Evolutionary conservation across 495 filamentous ascomycete genomes (phyloP).

Genomic region (Usnea hakonensis): DNA sequence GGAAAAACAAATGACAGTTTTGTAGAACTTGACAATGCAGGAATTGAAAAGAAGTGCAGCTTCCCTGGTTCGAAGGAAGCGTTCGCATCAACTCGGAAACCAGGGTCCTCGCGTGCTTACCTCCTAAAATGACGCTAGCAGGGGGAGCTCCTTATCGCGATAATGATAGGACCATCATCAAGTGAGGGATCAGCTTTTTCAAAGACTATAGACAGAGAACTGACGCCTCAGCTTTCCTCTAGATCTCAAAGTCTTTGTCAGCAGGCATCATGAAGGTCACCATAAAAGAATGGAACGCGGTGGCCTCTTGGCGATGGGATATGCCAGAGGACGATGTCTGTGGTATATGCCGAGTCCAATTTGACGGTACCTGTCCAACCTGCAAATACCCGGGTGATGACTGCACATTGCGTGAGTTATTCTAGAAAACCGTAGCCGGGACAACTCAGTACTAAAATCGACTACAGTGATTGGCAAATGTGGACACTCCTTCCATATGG

Average conservation of each 20-base stretch:
- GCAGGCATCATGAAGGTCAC: conserved; percentile 72
- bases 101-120: background rate
- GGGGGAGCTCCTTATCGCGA: conserved; percentile 8
- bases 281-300: conserved; percentile 85
- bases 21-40: background rate
- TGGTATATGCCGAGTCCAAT: conserved; percentile 96
- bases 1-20: background rate
- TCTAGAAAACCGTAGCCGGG: background rate
- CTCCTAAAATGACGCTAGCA: background rate
- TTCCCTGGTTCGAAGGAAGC: background rate
- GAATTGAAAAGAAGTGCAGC: background rate
- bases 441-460: background rate
- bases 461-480: conserved; percentile 82
- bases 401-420: conserved; percentile 69
- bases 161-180: background rate
- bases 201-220: too few species aligned
- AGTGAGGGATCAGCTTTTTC: background rate
- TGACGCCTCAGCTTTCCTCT: background rate
- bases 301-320: conserved; percentile 96
- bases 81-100: background rate
- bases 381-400: conserved; percentile 98
- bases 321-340: conserved; percentile 97
- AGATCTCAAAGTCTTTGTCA: background rate
- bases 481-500: conserved; percentile 96
- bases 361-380: conserved; percentile 93